These are phyloP conservation scores for Acrocalymma vagum DNA, from an alignment of 2,329 filamentous ascomycete species.

Conservation along the genomic window DNA sequence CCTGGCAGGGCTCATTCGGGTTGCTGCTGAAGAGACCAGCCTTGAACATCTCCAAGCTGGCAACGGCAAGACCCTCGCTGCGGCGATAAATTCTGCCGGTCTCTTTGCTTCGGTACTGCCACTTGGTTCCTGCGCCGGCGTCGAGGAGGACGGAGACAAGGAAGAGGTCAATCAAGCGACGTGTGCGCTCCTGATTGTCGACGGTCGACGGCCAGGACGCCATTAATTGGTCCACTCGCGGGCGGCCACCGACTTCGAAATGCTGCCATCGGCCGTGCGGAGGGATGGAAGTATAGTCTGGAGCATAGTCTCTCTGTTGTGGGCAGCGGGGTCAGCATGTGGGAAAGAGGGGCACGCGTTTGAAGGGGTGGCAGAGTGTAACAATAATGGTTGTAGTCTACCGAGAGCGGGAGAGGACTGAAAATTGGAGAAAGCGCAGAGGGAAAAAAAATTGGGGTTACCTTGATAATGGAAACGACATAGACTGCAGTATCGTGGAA, in stretches of 20 bases:
- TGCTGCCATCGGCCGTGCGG: slow-evolving; percentile 88
- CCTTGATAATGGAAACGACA: slow-evolving; percentile 94
- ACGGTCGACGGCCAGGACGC: slow-evolving; percentile 73
- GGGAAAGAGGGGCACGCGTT: slow-evolving; percentile 1
- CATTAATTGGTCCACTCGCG: slow-evolving; percentile 75
- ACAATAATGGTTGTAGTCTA: neutral
- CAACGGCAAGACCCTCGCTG: slow-evolving; percentile 86
- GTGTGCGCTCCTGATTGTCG: slow-evolving; percentile 77
- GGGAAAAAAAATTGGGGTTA: slow-evolving; percentile 56
- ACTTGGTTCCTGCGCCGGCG: slow-evolving; percentile 87
- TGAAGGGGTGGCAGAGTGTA: neutral
- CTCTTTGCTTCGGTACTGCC: slow-evolving; percentile 92
- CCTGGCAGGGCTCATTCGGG: slow-evolving; percentile 81
- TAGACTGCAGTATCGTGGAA: slow-evolving; percentile 85
- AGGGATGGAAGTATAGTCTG: slow-evolving; percentile 77
- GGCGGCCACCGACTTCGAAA: slow-evolving; percentile 80
- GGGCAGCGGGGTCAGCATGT: slow-evolving; percentile 7
- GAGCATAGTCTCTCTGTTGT: slow-evolving; percentile 76
- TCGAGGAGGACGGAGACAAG: slow-evolving; percentile 83
- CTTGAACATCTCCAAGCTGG: slow-evolving; percentile 92
- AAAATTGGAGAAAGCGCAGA: neutral
- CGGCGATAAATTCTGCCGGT: slow-evolving; percentile 83
- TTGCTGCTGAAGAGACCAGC: slow-evolving; percentile 87
- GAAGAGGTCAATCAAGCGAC: slow-evolving; percentile 80
- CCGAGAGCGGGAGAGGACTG: too few relatives aligned